Evolutionary conservation across 108 stramenopile species (phyloP).

Genomic region (Cylindrotheca fusiformis): DNA sequence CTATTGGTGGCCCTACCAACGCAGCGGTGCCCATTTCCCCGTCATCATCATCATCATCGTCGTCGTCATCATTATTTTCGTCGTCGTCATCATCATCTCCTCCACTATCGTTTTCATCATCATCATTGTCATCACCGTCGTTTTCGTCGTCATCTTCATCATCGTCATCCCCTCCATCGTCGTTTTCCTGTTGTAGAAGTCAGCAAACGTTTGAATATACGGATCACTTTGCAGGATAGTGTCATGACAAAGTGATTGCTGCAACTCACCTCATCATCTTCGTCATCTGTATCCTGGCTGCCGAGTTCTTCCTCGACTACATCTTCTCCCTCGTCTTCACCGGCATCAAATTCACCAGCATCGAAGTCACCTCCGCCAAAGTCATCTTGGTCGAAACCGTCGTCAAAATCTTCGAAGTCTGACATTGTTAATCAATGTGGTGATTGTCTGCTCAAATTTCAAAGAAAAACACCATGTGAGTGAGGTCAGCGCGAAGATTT

Average conservation of each 20-base stretch:
- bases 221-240: background rate
- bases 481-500: too few species aligned
- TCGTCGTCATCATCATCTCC: conserved; percentile 3
- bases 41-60: conserved; percentile 13
- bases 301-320: conserved; percentile 7
- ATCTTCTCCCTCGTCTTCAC: conserved; percentile 9
- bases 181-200: background rate
- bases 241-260: background rate
- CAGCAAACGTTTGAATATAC: background rate
- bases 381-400: conserved; percentile 11
- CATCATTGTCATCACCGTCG: conserved; percentile 12
- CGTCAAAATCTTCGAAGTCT: conserved; percentile 16
- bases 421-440: too few species aligned
- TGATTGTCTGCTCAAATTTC: background rate
- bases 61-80: background rate
- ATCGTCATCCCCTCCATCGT: conserved; percentile 1
- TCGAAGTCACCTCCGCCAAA: conserved; percentile 1
- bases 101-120: conserved; percentile 6
- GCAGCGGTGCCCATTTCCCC: conserved; percentile 17
- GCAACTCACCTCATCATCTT: conserved; percentile 2
- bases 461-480: background rate
- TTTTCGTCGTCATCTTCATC: conserved; percentile 18
- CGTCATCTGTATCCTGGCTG: conserved; percentile 15
- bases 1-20: conserved; percentile 10
- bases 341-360: conserved; percentile 1